Conservation (phyloP, 306 rosid genomes). For the Adenanthera pavonina region DNA sequence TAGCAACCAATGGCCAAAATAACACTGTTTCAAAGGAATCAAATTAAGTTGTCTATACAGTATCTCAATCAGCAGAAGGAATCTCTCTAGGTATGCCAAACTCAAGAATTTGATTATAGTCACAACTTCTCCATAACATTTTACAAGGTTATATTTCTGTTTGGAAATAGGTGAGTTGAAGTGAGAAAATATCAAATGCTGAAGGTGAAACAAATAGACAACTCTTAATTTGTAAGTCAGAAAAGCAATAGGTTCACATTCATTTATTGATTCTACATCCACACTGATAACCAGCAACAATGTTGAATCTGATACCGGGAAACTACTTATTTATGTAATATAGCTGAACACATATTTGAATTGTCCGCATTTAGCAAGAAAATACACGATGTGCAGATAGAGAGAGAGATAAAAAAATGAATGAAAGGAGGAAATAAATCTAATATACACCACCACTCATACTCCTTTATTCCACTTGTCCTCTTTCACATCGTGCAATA, state of each 20-base stretch:
- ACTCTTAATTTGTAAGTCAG: slow-evolving; percentile 11
- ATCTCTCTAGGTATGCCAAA: not conserved
- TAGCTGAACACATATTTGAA: not conserved
- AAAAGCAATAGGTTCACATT: slow-evolving; percentile 13
- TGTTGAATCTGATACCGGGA: not conserved
- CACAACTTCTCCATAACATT: not conserved
- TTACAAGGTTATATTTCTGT: not conserved
- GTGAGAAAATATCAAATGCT: not conserved
- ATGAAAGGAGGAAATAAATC: no score
- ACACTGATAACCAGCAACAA: not conserved
- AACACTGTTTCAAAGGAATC: not conserved
- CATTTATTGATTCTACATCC: not conserved
- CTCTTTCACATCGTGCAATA: not conserved
- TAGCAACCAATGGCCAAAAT: not conserved
- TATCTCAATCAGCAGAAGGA: not conserved
- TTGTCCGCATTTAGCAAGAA: not conserved
- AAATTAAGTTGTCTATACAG: not conserved
- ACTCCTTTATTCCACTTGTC: not conserved
- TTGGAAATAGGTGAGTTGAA: not conserved
- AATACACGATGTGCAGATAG: not conserved
- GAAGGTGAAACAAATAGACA: not conserved
- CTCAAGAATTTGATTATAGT: not conserved
- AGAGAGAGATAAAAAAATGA: no score
- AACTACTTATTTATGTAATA: not conserved
- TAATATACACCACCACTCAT: no score